A percentile compares a stretch with the other conserved stretches of the same genome.
Conservation (phyloP, 305 asterid species). For the Nicotiana rustica region DNA sequence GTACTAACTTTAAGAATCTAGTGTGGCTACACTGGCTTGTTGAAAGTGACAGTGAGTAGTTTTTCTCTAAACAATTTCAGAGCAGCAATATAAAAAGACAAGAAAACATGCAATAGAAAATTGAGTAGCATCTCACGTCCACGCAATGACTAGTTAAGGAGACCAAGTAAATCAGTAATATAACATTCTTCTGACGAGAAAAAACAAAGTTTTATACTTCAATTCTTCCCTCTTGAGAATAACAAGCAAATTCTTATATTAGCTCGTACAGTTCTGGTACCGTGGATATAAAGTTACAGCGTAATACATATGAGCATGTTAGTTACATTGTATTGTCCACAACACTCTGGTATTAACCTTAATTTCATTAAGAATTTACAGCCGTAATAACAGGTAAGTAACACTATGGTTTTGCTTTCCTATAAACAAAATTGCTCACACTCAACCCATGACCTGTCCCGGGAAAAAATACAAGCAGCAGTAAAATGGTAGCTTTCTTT, state of each 20-base stretch:
- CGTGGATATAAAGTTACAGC: background rate
- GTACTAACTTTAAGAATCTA: no score
- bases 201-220: no score
- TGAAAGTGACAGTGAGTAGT: no score
- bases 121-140: no score
- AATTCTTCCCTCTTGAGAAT: background rate
- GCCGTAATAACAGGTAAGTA: background rate
- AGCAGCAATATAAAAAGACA: no score
- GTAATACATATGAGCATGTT: background rate
- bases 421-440: background rate
- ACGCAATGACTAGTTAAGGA: no score
- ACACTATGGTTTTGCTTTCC: background rate
- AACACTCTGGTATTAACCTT: background rate
- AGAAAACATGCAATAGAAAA: no score
- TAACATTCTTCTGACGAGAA: no score
- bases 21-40: no score
- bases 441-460: conserved; percentile 13
- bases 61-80: no score
- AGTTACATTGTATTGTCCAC: background rate
- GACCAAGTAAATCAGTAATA: no score
- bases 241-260: background rate
- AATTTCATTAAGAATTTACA: background rate
- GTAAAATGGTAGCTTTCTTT: conserved; percentile 25
- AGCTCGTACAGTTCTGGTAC: background rate
- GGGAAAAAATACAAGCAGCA: conserved; percentile 26